Conservation (phyloP, 805 yeast species). For the Ogataea glucozyma region DNA sequence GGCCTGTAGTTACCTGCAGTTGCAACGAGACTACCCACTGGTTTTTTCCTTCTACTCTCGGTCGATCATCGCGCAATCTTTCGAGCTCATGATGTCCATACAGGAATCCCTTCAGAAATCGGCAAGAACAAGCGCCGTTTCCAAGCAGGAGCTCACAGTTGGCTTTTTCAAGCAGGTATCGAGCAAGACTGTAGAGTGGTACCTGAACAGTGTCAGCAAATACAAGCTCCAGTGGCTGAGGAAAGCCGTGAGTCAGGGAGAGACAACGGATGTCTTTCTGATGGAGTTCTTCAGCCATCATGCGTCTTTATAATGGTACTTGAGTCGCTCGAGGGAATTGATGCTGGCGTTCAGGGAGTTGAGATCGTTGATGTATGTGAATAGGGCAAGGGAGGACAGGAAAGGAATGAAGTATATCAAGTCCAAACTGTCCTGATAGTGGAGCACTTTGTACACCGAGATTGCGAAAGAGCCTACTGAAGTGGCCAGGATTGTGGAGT, state of each 20-base stretch:
- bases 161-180: conserved; percentile 30
- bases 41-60: conserved; percentile 32
- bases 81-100: conserved; percentile 15
- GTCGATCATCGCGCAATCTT: conserved; percentile 19
- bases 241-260: conserved; percentile 9
- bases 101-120: conserved; percentile 23
- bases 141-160: conserved; percentile 23
- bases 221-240: conserved; percentile 5
- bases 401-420: conserved; percentile 31
- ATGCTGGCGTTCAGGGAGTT: conserved; percentile 23
- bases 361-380: conserved; percentile 22
- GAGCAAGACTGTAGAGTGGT: conserved; percentile 13
- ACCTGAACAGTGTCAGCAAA: conserved; percentile 7
- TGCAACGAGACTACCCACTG: conserved; percentile 32
- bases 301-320: conserved; percentile 35
- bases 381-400: conserved; percentile 21
- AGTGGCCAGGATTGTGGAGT: conserved; percentile 1
- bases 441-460: conserved; percentile 12
- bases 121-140: conserved; percentile 16
- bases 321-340: conserved; percentile 23
- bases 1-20: conserved; percentile 24
- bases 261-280: conserved; percentile 10
- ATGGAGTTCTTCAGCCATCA: conserved; percentile 26
- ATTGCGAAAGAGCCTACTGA: conserved; percentile 11
- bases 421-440: conserved; percentile 19